Evolutionary conservation across 192 early-diverging fungal species (phyloP).

Genomic region (Coemansia brasiliensis): DNA sequence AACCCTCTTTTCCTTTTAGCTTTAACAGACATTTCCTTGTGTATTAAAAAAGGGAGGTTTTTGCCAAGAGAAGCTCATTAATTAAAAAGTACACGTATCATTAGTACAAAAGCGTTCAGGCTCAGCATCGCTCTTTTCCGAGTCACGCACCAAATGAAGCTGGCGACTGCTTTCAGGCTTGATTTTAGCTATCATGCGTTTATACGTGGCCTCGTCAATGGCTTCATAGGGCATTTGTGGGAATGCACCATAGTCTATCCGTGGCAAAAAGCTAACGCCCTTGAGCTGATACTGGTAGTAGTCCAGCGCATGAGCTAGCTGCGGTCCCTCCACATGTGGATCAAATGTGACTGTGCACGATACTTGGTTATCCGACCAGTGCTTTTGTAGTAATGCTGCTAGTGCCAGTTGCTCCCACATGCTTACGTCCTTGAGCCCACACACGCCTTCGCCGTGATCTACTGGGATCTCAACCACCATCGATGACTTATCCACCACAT

Average conservation of each 20-base stretch:
- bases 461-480: slow-evolving; percentile 53
- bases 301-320: slow-evolving; percentile 34
- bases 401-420: slow-evolving; percentile 58
- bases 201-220: slow-evolving; percentile 33
- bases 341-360: slow-evolving; percentile 57
- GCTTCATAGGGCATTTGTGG: slow-evolving; percentile 58
- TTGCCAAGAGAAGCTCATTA: slow-evolving; percentile 1
- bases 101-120: slow-evolving; percentile 16
- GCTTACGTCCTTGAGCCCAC: slow-evolving; percentile 33
- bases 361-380: slow-evolving; percentile 58
- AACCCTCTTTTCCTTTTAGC: not conserved
- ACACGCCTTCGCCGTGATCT: slow-evolving; percentile 49
- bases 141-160: slow-evolving; percentile 9
- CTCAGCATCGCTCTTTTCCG: slow-evolving; percentile 10
- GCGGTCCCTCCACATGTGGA: slow-evolving; percentile 22
- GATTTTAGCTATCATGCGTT: slow-evolving; percentile 19
- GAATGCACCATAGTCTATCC: slow-evolving; percentile 35
- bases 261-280: slow-evolving; percentile 52
- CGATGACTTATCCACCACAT: slow-evolving; percentile 37
- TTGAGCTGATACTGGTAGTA: slow-evolving; percentile 58
- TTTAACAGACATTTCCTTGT: not conserved
- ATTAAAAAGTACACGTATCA: slow-evolving; percentile 8
- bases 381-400: slow-evolving; percentile 50
- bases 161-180: not conserved
- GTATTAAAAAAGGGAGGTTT: slow-evolving; percentile 3